Conservation (phyloP, 176 grass and related monocot genomes). For the Tillandsia fasciculata region DNA sequence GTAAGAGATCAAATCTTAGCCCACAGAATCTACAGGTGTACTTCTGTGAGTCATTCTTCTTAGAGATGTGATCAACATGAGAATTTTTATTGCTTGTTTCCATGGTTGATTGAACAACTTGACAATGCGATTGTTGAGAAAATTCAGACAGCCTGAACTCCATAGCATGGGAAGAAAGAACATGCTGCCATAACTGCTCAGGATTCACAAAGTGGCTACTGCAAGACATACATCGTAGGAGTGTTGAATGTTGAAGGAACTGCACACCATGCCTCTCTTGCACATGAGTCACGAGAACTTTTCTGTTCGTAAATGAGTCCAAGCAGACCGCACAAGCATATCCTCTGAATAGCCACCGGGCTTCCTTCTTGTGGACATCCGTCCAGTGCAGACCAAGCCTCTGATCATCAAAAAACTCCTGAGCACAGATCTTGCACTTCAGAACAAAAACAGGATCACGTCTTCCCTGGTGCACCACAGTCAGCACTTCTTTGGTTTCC, state of each 20-base stretch:
- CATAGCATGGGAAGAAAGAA: constrained; percentile 62
- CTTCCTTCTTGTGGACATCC: constrained; percentile 78
- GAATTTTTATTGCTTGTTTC: constrained; percentile 27
- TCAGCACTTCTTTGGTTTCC: constrained; percentile 27
- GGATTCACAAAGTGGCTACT: constrained; percentile 68
- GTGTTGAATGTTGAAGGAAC: constrained; percentile 68
- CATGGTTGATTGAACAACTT: constrained; percentile 32
- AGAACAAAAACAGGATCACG: constrained; percentile 21
- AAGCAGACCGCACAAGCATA: constrained; percentile 92
- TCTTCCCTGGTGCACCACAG: constrained; percentile 20
- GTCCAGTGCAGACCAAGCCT: constrained; percentile 75
- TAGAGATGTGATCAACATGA: constrained; percentile 29
- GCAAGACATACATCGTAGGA: constrained; percentile 82
- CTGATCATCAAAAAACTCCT: constrained; percentile 62
- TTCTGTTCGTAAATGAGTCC: constrained; percentile 86
- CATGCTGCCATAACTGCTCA: constrained; percentile 82
- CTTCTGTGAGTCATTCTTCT: constrained; percentile 47
- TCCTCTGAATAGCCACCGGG: constrained; percentile 87
- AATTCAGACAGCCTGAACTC: constrained; percentile 57
- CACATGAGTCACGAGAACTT: constrained; percentile 81
- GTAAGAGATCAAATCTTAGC: constrained; percentile 65
- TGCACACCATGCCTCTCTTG: constrained; percentile 71
- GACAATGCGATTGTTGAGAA: constrained; percentile 33
- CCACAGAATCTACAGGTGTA: constrained; percentile 66
- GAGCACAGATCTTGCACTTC: constrained; percentile 79